phyloP scores from a whole-genome alignment of 345 rosid species.

The Boechera divaricarpa region DNA sequence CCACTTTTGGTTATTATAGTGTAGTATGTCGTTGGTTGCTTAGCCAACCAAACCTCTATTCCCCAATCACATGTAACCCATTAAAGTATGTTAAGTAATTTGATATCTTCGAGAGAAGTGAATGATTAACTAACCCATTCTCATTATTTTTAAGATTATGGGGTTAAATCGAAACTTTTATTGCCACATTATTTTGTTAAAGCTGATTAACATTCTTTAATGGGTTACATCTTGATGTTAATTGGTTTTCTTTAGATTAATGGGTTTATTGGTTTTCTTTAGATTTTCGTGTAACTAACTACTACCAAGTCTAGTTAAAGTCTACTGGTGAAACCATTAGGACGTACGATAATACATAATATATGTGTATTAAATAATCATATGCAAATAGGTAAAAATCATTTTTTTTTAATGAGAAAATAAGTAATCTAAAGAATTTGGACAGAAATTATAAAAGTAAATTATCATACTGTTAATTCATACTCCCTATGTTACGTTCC shows the following conservation, averaged over 20 bases:
- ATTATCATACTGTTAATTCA: too few species aligned
- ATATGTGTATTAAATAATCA: too few species aligned
- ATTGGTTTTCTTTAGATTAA: too few species aligned
- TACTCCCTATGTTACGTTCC: too few species aligned
- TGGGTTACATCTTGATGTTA: background rate
- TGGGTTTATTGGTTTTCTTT: background rate
- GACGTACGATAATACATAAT: too few species aligned
- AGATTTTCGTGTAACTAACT: too few species aligned
- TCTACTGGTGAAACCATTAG: background rate
- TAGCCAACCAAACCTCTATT: slow-evolving; percentile 35
- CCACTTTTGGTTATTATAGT: slow-evolving; percentile 11
- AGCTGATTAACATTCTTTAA: background rate
- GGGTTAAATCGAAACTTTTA: background rate
- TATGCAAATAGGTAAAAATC: too few species aligned
- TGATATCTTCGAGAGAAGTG: background rate
- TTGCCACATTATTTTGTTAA: background rate
- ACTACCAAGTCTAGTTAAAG: too few species aligned
- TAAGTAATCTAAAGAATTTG: too few species aligned
- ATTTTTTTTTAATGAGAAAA: too few species aligned
- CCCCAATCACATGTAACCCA: slow-evolving; percentile 39
- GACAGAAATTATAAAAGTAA: too few species aligned
- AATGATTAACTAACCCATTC: background rate
- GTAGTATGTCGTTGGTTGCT: slow-evolving; percentile 30
- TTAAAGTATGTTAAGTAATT: background rate
- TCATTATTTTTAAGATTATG: background rate